Conservation (phyloP, 352 stramenopile species). For the Globisporangium okanoganense region DNA sequence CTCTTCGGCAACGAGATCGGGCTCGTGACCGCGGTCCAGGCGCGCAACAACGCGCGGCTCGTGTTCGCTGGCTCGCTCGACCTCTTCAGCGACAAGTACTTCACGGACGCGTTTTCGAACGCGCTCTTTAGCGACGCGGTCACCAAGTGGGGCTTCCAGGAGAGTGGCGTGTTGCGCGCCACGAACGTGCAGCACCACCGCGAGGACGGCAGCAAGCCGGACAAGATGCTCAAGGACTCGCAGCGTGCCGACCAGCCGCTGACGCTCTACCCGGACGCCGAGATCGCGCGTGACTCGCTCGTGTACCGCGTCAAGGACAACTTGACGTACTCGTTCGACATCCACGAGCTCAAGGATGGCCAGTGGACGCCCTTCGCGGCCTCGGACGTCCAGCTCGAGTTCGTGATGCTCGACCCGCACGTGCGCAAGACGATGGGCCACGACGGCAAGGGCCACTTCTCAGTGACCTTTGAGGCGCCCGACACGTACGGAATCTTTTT, state of each 20-base stretch:
- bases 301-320: slow-evolving; percentile 95
- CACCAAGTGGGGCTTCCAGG: slow-evolving; percentile 85
- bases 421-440: slow-evolving; percentile 85
- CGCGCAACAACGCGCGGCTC: slow-evolving; percentile 89
- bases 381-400: slow-evolving; percentile 91
- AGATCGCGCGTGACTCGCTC: slow-evolving; percentile 42
- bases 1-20: slow-evolving; percentile 75
- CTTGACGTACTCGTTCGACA: slow-evolving; percentile 88
- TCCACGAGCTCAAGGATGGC: slow-evolving; percentile 84
- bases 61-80: slow-evolving; percentile 86
- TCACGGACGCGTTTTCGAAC: slow-evolving; percentile 69
- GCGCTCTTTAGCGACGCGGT: slow-evolving; percentile 66
- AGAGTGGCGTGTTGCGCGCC: slow-evolving; percentile 84
- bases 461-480: slow-evolving; percentile 83
- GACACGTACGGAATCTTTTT: slow-evolving; percentile 94
- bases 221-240: slow-evolving; percentile 89
- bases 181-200: slow-evolving; percentile 85
- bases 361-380: slow-evolving; percentile 77
- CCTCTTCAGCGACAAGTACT: slow-evolving; percentile 88
- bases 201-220: slow-evolving; percentile 72
- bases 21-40: slow-evolving; percentile 84
- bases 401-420: slow-evolving; percentile 94
- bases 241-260: slow-evolving; percentile 83
- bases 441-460: slow-evolving; percentile 70
- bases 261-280: slow-evolving; percentile 88